Conservation (phyloP, 257 asterid genomes). For the Solanum paucissectum region DNA sequence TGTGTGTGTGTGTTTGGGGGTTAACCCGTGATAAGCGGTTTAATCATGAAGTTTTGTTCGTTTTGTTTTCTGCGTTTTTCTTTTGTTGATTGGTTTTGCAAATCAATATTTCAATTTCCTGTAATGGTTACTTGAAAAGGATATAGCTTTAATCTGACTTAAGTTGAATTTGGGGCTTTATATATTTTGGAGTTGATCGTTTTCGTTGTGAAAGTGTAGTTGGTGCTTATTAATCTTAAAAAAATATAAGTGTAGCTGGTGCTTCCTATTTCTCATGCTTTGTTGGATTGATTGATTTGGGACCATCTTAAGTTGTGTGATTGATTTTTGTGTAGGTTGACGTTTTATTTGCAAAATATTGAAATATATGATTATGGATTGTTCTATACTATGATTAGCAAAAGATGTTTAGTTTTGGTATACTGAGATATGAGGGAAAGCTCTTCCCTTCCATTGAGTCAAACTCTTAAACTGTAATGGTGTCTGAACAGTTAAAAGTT, state of each 20-base stretch:
- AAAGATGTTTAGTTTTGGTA: neutral
- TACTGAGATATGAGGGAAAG: neutral
- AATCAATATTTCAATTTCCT: neutral
- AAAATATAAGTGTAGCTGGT: neutral
- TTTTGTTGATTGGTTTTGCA: neutral
- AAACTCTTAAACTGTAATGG: neutral
- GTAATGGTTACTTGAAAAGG: neutral
- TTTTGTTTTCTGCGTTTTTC: neutral
- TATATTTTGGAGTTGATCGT: neutral
- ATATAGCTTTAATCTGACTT: neutral
- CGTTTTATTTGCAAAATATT: neutral
- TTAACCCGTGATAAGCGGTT: neutral
- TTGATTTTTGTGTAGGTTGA: neutral
- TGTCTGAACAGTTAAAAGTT: neutral
- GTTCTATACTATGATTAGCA: neutral
- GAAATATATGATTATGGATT: neutral
- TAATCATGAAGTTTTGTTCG: neutral
- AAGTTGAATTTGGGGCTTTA: neutral
- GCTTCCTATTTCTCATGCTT: neutral
- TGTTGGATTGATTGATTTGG: neutral
- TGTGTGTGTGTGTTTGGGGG: neutral
- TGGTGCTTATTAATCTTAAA: neutral
- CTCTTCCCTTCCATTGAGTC: neutral
- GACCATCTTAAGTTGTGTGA: neutral
- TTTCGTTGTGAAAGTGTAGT: neutral